Evolutionary conservation across 2,329 filamentous ascomycete genomes (phyloP).

Genomic region (Aspergillus pseudonomiae): DNA sequence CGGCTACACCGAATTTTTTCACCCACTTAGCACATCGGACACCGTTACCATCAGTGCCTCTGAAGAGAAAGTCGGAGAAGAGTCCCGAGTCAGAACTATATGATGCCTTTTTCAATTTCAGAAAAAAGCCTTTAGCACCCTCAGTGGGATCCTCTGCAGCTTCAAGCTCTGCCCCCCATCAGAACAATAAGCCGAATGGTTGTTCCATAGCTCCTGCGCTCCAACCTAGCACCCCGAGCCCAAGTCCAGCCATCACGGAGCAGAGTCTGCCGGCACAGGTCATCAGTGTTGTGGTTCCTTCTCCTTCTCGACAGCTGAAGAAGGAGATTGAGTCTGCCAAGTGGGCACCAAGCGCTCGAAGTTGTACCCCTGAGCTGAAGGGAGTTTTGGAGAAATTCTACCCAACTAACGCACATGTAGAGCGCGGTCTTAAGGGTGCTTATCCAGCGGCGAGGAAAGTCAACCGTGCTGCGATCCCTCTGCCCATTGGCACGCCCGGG

Average conservation of each 20-base stretch:
- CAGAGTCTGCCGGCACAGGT: background rate
- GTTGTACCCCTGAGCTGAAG: conserved; percentile 4
- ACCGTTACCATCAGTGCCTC: conserved; percentile 18
- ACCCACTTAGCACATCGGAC: conserved; percentile 19
- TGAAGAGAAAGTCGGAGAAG: conserved; percentile 21
- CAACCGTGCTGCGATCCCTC: conserved; percentile 14
- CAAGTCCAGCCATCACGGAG: conserved; percentile 7
- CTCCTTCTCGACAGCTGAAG: conserved; percentile 24
- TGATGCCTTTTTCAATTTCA: background rate
- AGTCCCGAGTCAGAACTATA: background rate
- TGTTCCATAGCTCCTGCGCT: background rate
- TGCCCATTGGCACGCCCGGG: conserved; percentile 11
- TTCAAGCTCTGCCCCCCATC: background rate
- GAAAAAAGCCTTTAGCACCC: background rate
- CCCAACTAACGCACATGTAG: conserved; percentile 26
- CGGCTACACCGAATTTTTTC: conserved; percentile 3
- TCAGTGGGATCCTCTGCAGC: background rate
- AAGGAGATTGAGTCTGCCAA: conserved; percentile 18
- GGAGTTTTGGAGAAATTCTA: conserved; percentile 27
- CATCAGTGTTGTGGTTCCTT: conserved; percentile 29
- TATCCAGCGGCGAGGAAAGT: conserved; percentile 23
- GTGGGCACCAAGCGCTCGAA: conserved; percentile 1
- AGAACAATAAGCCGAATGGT: background rate
- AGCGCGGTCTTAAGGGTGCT: conserved; percentile 19
- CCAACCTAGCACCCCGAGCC: conserved; percentile 11